A percentile compares a stretch with the other conserved stretches of the same genome.
Conservation (phyloP, 1,284 basidiomycete species). For the Sporisorium scitamineum region DNA sequence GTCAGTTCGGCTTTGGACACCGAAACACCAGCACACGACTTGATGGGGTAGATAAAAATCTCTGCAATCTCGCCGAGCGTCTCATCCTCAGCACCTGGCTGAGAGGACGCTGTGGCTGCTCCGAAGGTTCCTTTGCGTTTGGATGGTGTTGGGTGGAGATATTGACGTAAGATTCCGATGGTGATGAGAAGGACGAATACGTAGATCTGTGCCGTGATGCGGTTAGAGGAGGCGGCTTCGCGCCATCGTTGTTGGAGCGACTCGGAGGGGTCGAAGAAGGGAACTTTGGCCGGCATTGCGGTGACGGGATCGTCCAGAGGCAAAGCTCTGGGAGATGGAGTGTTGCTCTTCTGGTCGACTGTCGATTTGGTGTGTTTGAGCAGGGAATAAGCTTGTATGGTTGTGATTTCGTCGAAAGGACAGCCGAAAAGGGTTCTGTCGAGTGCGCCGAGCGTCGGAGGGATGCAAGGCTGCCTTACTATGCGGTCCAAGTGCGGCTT, state of each 20-base stretch:
- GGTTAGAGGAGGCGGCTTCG: slow-evolving; percentile 21
- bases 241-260: slow-evolving; percentile 32
- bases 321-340: neutral
- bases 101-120: neutral
- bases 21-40: slow-evolving; percentile 47
- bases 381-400: neutral
- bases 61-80: slow-evolving; percentile 42
- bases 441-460: slow-evolving; percentile 9
- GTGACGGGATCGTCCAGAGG: neutral
- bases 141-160: slow-evolving; percentile 12
- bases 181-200: slow-evolving; percentile 37
- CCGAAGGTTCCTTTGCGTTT: slow-evolving; percentile 2
- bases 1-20: slow-evolving; percentile 23
- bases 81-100: slow-evolving; percentile 44
- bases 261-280: slow-evolving; percentile 35
- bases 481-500: slow-evolving; percentile 9
- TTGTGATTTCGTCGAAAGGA: neutral
- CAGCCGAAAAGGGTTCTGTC: neutral
- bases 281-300: slow-evolving; percentile 43
- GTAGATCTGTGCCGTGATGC: slow-evolving; percentile 38
- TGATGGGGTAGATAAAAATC: slow-evolving; percentile 60
- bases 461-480: too few species aligned
- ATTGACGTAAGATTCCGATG: slow-evolving; percentile 31
- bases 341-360: neutral
- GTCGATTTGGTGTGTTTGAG: neutral